Evolutionary conservation across 2,329 filamentous ascomycete genomes (phyloP).

Genomic region (Aspergillaceae sp.): DNA sequence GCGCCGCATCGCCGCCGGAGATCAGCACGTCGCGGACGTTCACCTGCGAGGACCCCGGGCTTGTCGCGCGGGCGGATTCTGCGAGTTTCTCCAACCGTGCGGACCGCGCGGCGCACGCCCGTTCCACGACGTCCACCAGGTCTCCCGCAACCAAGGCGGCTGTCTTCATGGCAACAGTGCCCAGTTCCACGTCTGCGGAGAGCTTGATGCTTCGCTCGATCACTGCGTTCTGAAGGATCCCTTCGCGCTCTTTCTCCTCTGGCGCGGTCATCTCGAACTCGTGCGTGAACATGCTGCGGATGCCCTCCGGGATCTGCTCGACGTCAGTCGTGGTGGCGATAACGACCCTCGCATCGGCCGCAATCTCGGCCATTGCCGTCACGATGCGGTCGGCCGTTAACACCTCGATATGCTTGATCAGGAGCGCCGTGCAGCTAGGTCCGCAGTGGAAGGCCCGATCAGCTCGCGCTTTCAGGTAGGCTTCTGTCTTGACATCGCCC

Average conservation of each 20-base stretch:
- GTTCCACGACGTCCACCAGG: conserved; percentile 85
- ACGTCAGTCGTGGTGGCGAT: conserved; percentile 93
- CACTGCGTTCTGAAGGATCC: conserved; percentile 71
- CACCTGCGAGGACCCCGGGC: conserved; percentile 30
- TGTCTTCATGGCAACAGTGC: conserved; percentile 83
- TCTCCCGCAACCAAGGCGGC: conserved; percentile 92
- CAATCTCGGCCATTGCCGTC: conserved; percentile 71
- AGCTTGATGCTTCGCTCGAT: conserved; percentile 67
- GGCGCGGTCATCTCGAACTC: conserved; percentile 90
- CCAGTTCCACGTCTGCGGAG: conserved; percentile 73
- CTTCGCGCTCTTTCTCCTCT: conserved; percentile 84
- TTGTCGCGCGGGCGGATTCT: conserved; percentile 21
- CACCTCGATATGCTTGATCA: conserved; percentile 86
- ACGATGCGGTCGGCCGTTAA: conserved; percentile 86
- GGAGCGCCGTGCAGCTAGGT: conserved; percentile 67
- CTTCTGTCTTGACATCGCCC: conserved; percentile 89
- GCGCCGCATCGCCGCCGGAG: conserved; percentile 70
- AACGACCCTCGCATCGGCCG: conserved; percentile 70
- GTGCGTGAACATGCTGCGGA: conserved; percentile 86
- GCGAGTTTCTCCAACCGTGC: conserved; percentile 69
- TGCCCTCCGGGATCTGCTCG: conserved; percentile 84
- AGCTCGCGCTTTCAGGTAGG: conserved; percentile 75
- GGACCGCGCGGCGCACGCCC: conserved; percentile 69
- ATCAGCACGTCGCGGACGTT: conserved; percentile 78
- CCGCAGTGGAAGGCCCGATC: conserved; percentile 87